phyloP scores from a whole-genome alignment of 169 alveolate genomes.

The Eimeria acervulina region DNA sequence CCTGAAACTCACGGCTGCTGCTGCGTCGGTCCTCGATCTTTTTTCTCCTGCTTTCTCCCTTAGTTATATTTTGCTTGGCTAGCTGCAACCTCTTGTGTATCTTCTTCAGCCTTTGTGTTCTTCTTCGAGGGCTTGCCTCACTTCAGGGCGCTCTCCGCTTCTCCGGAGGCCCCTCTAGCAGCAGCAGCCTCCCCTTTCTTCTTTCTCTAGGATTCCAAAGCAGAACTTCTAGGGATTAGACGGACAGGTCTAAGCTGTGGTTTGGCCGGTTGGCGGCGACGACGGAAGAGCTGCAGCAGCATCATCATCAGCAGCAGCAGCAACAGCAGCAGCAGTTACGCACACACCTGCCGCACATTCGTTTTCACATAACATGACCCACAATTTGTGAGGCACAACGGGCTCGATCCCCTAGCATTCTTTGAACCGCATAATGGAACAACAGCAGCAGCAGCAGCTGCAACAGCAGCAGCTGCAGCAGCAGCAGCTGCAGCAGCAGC shows the following conservation, averaged over 20 bases:
- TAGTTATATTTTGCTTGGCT: not conserved
- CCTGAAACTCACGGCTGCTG: conserved; percentile 24
- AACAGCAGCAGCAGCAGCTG: conserved; percentile 65
- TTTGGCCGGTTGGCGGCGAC: not conserved
- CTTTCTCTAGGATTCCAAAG: conserved; percentile 67
- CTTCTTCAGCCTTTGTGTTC: not conserved
- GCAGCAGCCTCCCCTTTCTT: not conserved
- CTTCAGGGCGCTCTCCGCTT: not conserved
- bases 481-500: conserved; percentile 44
- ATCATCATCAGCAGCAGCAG: not conserved
- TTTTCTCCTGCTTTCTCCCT: not conserved
- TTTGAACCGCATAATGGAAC: conserved; percentile 30
- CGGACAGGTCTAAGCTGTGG: conserved; percentile 25
- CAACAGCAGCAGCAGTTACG: conserved; percentile 31
- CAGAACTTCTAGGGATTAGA: conserved; percentile 39
- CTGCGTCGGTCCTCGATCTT: conserved; percentile 23
- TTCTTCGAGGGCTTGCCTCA: not conserved
- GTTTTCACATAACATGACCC: conserved; percentile 25
- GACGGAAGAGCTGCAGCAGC: conserved; percentile 15
- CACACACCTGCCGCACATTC: not conserved
- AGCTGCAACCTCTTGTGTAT: not conserved
- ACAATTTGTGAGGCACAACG: not conserved
- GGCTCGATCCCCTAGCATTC: conserved; percentile 25
- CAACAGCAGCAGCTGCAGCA: conserved; percentile 38
- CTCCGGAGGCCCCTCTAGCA: not conserved